A percentile compares a stretch with the other conserved stretches of the same genome.
phyloP scores from a whole-genome alignment of 2,329 filamentous ascomycete species.

The Colletotrichum liaoningense region DNA sequence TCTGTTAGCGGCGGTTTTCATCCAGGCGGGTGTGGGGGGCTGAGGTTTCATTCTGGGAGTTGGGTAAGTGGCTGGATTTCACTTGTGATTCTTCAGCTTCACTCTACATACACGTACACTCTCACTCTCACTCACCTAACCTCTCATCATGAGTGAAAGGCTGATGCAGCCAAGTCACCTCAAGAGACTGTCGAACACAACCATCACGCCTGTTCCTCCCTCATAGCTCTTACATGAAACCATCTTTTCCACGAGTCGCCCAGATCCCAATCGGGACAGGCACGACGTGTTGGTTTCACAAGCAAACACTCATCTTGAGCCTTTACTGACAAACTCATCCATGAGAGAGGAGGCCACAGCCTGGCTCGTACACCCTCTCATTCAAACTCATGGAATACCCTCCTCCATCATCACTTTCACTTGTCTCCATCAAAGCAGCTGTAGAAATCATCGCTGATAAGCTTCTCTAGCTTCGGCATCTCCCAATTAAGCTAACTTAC shows the following conservation, averaged over 20 bases:
- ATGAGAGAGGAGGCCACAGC: background rate
- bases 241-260: background rate
- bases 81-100: slow-evolving; percentile 8
- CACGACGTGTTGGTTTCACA: background rate
- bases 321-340: background rate
- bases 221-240: background rate
- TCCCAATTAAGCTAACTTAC: background rate
- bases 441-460: background rate
- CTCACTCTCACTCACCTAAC: background rate
- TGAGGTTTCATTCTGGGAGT: background rate
- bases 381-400: background rate
- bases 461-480: background rate
- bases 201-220: background rate
- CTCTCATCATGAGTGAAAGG: background rate
- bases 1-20: background rate
- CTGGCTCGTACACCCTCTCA: background rate
- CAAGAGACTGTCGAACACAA: background rate
- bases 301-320: slow-evolving; percentile 4
- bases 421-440: background rate
- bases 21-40: background rate
- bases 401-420: background rate
- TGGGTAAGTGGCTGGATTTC: background rate
- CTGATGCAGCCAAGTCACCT: background rate
- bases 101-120: background rate
- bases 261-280: background rate